Evolutionary conservation across 192 early-diverging fungal species (phyloP), one percentile per base, ranked within the genome.

Genomic region (Martensiomyces pterosporus): DNA sequence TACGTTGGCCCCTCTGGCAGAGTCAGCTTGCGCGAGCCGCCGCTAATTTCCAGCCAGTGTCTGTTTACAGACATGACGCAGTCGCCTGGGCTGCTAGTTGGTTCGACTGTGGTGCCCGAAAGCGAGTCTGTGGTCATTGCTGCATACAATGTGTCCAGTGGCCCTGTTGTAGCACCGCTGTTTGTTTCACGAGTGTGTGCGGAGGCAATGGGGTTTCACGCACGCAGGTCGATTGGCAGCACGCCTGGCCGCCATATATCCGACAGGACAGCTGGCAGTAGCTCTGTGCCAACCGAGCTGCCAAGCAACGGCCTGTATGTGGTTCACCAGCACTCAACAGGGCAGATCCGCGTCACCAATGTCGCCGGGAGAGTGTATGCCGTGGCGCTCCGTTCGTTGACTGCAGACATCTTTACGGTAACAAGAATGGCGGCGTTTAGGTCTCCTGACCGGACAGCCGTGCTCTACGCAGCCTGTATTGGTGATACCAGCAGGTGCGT

Each of bases 261-360:
- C n/a, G n/a, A n/a, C n/a, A n/a, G n/a, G n/a, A n/a, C n/a, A n/a
- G n/a, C n/a, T n/a, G n/a, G n/a, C n/a, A n/a, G n/a, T n/a, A n/a
- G n/a, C n/a, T n/a, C n/a, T n/a, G n/a, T n/a, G n/a, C n/a, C n/a
- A n/a, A n/a, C n/a, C n/a, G n/a, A n/a, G n/a, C n/a, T n/a, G n/a
- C n/a, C n/a, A n/a, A n/a, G n/a, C n/a, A n/a, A n/a, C n/a, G 12
- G 5, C 29, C 29, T 32, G 29, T 50, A 17, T 39, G 44, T 45
- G 1, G 37, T 73, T 9, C 40, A 61, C n/a, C 69, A 73, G 24
- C 24, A 60, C 10, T 73, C 69, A 8, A 73, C 62, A 3, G 29
- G 25, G n/a, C 45, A 35, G 26, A 21, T 54, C 0, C 21, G 29
- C 3, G 16, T 60, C 3, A n/a, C 16, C 7, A 14, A 43, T 16